Percentiles rank a stretch among this genome's conserved stretches.
These are phyloP conservation scores for Trichomonascaceae sp. DNA, from an alignment of 1,139 yeast species.

Conservation along the genomic window DNA sequence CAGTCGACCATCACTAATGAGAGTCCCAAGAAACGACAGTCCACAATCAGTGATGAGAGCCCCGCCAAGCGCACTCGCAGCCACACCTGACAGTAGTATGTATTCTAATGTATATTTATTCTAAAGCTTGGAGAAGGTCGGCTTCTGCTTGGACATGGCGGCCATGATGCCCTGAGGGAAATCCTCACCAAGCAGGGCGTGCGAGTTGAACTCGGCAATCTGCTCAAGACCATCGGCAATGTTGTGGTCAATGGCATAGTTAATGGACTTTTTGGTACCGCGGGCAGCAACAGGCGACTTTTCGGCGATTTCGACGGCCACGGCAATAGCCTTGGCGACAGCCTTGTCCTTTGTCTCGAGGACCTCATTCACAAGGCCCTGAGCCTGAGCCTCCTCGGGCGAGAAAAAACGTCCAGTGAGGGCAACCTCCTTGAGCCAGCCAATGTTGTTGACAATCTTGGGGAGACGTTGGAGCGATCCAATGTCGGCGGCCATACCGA, in stretches of 20 bases:
- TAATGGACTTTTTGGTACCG: constrained; percentile 52
- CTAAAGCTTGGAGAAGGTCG: constrained; percentile 19
- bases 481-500: constrained; percentile 72
- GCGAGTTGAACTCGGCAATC: constrained; percentile 43
- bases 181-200: constrained; percentile 29
- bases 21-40: no score
- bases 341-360: constrained; percentile 38
- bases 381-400: constrained; percentile 40
- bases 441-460: constrained; percentile 38
- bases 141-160: constrained; percentile 20
- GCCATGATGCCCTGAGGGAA: constrained; percentile 21
- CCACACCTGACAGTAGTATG: background rate
- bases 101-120: no score
- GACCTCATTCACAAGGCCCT: constrained; percentile 43
- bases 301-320: constrained; percentile 39
- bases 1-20: no score
- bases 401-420: constrained; percentile 49
- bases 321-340: constrained; percentile 33
- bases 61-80: background rate
- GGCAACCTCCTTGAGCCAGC: constrained; percentile 49
- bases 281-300: constrained; percentile 47
- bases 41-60: no score
- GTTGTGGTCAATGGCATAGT: constrained; percentile 35
- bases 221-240: constrained; percentile 38
- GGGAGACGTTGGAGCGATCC: constrained; percentile 67